Base-by-base conservation (phyloP, 75 land plant genomes). In the Chamaecyparis obtusa region DNA sequence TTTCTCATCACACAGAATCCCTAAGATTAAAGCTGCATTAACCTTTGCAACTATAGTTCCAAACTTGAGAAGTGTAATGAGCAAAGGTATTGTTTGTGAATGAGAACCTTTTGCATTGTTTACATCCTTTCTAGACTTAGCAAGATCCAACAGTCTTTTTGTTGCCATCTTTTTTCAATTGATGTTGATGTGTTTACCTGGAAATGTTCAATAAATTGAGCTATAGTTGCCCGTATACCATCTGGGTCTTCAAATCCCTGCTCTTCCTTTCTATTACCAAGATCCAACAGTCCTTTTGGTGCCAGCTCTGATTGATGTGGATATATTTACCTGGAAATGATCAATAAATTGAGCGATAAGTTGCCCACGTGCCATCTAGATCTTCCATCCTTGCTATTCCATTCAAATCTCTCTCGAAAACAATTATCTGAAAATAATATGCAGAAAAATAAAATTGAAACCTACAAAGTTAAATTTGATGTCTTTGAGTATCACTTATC, bases 1-100 rank as follows among this genome's bases (percentile, higher is more conserved):
- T 24, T 96, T 96, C 51, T 97, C 94, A 88, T 90, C 93, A 86
- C 97, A 96, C 37, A 97, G 81, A 56, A 86, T 86, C 81, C 93
- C 92, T 17, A 96, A 88, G 37, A 87, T 94, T 19, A 91, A 83
- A 24, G 97, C 96, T 48, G 94, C 97, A 86, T 96, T 94, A 1
- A 94, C 84, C 87, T 94, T 97, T n/a, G 94, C 94, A 21, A 83
- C 85, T 16, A 90, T 86, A 10, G 96, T 92, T 21, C 99, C 99
- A 54, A 77, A 90, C 72, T 97, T 90, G 33, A 97, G 4, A 51
- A 97, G 33, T 32, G 95, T 90, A 43, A 97, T 91, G 36, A 97
- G 46, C 46, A 44, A 44, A 44, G 46, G 3, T 44, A 5, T 44
- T 44, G 1, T 3, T 5, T 44, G 6, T 44, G 6, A 44, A 44